These are phyloP conservation scores for Ganoderma lingzhi DNA, from an alignment of 1,284 basidiomycete species.

Conservation along the genomic window DNA sequence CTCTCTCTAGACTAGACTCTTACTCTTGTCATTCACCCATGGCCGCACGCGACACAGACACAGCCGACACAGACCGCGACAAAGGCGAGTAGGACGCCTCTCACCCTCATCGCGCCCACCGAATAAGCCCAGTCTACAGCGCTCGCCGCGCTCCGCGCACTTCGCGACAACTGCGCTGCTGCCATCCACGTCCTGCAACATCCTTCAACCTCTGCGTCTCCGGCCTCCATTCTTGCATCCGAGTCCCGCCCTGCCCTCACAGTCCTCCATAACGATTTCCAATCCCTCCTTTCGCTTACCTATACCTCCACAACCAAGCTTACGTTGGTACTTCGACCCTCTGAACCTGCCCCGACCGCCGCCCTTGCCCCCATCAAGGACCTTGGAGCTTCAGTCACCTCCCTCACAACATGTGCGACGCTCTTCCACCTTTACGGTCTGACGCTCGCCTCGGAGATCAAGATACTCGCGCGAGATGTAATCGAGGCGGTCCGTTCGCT, in stretches of 20 bases:
- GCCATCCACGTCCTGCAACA: conserved; percentile 46
- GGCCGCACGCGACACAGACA: conserved; percentile 10
- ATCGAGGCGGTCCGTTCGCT: conserved; percentile 55
- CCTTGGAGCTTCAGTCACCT: conserved; percentile 58
- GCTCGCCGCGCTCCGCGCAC: conserved; percentile 34
- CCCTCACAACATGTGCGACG: conserved; percentile 64
- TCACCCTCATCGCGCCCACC: conserved; percentile 14
- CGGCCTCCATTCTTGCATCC: conserved; percentile 30
- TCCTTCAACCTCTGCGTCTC: conserved; percentile 21
- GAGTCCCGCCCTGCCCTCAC: conserved; percentile 41
- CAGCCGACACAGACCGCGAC: conserved; percentile 19
- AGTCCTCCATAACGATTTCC: conserved; percentile 62
- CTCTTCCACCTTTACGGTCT: conserved; percentile 63
- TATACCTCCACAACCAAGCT: conserved; percentile 70
- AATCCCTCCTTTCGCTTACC: conserved; percentile 69
- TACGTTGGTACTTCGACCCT: conserved; percentile 69
- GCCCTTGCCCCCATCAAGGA: conserved; percentile 65
- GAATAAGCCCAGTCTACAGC: conserved; percentile 34
- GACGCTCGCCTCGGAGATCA: conserved; percentile 60
- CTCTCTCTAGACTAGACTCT: no score
- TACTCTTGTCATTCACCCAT: neutral
- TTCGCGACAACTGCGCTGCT: conserved; percentile 53
- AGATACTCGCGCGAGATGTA: conserved; percentile 52
- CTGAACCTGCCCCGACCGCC: conserved; percentile 62
- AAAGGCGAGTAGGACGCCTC: conserved; percentile 30